Percentiles rank a stretch among this genome's conserved stretches.
Conservation (phyloP, 495 filamentous ascomycete species). For the Penicillium atrosanguineum region DNA sequence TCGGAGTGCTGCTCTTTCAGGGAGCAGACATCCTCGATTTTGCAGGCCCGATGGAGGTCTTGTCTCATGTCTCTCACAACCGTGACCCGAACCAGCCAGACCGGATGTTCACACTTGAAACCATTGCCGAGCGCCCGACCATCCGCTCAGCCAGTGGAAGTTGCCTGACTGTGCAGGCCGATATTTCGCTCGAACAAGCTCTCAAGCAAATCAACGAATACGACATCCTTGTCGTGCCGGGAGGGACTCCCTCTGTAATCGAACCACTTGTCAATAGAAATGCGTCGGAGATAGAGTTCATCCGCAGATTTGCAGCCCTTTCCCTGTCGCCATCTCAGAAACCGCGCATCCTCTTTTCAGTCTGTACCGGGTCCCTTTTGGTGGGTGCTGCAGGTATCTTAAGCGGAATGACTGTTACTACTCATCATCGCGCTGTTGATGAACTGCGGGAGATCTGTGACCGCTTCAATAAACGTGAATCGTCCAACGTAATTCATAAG, state of each 20-base stretch:
- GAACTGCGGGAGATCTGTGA: conserved; percentile 62
- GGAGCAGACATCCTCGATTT: conserved; percentile 61
- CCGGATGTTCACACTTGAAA: conserved; percentile 27
- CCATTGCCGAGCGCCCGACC: conserved; percentile 36
- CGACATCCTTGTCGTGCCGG: conserved; percentile 69
- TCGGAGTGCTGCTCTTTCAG: conserved; percentile 42
- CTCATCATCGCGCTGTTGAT: conserved; percentile 66
- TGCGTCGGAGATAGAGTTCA: conserved; percentile 25
- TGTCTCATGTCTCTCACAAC: conserved; percentile 33
- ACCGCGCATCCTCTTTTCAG: conserved; percentile 61
- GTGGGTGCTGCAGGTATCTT: conserved; percentile 71
- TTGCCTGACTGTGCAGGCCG: conserved; percentile 24
- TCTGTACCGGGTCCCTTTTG: conserved; percentile 74
- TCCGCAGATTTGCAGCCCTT: conserved; percentile 29
- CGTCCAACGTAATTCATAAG: conserved; percentile 70
- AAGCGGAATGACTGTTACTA: conserved; percentile 69
- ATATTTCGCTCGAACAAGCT: conserved; percentile 52
- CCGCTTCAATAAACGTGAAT: conserved; percentile 33
- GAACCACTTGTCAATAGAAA: conserved; percentile 20
- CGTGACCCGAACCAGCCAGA: conserved; percentile 26
- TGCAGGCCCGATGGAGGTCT: conserved; percentile 62
- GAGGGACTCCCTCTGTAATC: conserved; percentile 30
- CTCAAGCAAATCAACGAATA: conserved; percentile 62
- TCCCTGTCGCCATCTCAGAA: conserved; percentile 7
- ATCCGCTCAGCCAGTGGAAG: conserved; percentile 15